Evolutionary conservation across 129 eudicot genomes (phyloP), one percentile per base, ranked within the genome.

Genomic region (Lactuca sativa): DNA sequence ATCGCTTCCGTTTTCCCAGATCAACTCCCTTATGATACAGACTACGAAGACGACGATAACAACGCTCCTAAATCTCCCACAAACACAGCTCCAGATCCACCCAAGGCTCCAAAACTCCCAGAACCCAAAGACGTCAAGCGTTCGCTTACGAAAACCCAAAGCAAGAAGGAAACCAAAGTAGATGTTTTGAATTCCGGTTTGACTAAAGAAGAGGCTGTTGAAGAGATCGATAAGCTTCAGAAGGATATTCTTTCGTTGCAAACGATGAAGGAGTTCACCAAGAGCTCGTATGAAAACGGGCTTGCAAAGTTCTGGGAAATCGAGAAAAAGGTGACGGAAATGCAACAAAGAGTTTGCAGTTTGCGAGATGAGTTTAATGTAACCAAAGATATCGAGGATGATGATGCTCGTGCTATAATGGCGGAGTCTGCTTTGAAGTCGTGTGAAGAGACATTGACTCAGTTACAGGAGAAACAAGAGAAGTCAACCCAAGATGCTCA

Each of bases 361-460:
- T 75, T 95, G 83, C 86, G 85, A 59, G 99, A 95, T 52, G 99
- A 95, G 69, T 90, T 86, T 74, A 66, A 74, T 8, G 81, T 85
- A 7, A 72, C 60, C 2, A 69, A 58, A 44, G 87, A 72, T 9
- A 95, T 95, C 0, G 99, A 95, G 53, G 99, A 95, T 25, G 83
- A 82, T 41, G 99, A 95, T 67, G 99, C 99, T 13, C 85, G 96
- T 13, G 87, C 77, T 38, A 74, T 87, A 71, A 95, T 95, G 97
- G 93, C 96, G 0, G 88, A 85, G 48, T 87, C 99, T 0, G 97
- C 96, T 0, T 51, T 95, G 33, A 87, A 80, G 56, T 85, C 99
- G 0, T 95, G 97, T 61, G 85, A 95, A 54, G 93, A 90, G 61
- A 77, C 90, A 6, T 81, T 95, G 78, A 70, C 73, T 30, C 79